Evolutionary conservation across 352 stramenopile species (phyloP), one percentile per base, ranked within the genome.

Genomic region (Globisporangium nodosum): DNA sequence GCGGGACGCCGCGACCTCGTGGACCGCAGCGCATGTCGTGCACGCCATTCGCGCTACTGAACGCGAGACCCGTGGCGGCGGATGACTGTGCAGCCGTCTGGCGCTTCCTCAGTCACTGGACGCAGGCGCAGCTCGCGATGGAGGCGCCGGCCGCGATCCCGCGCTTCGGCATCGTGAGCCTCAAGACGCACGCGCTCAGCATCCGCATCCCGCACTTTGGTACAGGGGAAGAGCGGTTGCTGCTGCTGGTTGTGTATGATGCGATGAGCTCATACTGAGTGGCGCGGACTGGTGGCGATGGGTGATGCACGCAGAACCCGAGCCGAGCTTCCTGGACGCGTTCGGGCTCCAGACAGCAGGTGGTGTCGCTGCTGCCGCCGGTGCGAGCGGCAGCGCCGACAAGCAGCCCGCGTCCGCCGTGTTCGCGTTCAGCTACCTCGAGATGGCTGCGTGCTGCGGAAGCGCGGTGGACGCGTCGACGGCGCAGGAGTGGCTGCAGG

Each of bases 391-490:
- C 3, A 35, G 24, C 35, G 24, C 45, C 9, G 40, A 31, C 60
- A 33, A 33, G 18, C 35, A 54, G 11, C 50, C 4, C 50, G 33
- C 30, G 13, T 53, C 48, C 31, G 49, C 35, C 48, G 54, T 75
- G 20, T 56, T 70, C 8, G 59, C 68, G 2, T 88, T 89, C 54
- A 88, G 63, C 61, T 90, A 68, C 39, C 46, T 88, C 45, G 81
- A 90, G 63, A 90, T 90, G 81, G 78, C 78, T 27, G 49, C 78
- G 3, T 90, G 78, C 45, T 90, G 78, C 49, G 73, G 74, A 16
- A 68, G 57, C 8, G 54, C 70, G 33, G 57, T 86, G 3, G 76
- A 88, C 40, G 61, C 67, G 11, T 50, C 53, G 21, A 79, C 69
- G 37, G 81, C 83, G 9, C 81, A 90, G 49, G 77, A 81, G 27